Percentiles rank a stretch among this genome's conserved stretches.
Evolutionary conservation across 805 yeast species (phyloP).

Genomic region (Yarrowia sp.): DNA sequence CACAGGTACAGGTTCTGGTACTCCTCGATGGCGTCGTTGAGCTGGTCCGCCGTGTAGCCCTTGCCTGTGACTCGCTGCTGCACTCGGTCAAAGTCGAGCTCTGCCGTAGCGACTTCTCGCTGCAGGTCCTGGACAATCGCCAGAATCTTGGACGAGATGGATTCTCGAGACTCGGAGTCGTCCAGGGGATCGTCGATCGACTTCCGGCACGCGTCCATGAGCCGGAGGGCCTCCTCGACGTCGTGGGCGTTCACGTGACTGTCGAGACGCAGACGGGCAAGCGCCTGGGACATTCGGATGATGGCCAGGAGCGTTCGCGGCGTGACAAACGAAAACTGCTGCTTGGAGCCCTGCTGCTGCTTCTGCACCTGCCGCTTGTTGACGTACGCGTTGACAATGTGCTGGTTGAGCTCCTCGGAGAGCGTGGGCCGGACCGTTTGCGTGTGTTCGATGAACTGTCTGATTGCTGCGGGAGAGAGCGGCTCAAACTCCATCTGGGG

Average conservation of each 20-base stretch:
- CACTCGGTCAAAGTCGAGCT: slow-evolving; percentile 41
- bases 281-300: slow-evolving; percentile 88
- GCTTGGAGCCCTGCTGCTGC: slow-evolving; percentile 63
- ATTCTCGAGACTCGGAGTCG: slow-evolving; percentile 60
- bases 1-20: slow-evolving; percentile 42
- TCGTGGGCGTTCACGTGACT: slow-evolving; percentile 69
- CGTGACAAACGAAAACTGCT: slow-evolving; percentile 86
- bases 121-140: slow-evolving; percentile 56
- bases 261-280: slow-evolving; percentile 84
- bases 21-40: slow-evolving; percentile 70
- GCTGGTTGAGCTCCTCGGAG: slow-evolving; percentile 78
- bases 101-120: slow-evolving; percentile 34
- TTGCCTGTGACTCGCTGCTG: slow-evolving; percentile 61
- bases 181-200: slow-evolving; percentile 62
- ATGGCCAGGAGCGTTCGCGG: slow-evolving; percentile 93
- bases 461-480: slow-evolving; percentile 70
- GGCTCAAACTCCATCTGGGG: slow-evolving; percentile 73
- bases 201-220: slow-evolving; percentile 81
- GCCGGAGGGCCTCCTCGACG: slow-evolving; percentile 92
- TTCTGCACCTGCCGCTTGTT: slow-evolving; percentile 91
- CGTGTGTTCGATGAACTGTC: slow-evolving; percentile 86
- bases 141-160: slow-evolving; percentile 65
- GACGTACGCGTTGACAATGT: slow-evolving; percentile 81
- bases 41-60: slow-evolving; percentile 80
- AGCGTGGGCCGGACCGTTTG: slow-evolving; percentile 82